Base-by-base conservation (phyloP, 495 filamentous ascomycete species). In the Talaromyces liani region DNA sequence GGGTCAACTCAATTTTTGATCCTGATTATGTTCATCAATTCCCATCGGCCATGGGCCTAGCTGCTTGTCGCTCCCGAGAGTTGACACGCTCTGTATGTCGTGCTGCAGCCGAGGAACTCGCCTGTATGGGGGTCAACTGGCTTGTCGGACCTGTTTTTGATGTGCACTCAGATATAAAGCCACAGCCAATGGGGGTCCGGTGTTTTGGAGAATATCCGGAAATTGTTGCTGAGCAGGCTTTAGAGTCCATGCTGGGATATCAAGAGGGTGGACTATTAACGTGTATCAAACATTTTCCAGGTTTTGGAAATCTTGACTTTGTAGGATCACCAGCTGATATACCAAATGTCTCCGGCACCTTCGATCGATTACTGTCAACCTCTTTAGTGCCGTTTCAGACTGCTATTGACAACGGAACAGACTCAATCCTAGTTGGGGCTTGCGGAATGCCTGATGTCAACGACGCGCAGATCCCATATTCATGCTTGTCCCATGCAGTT, bases 211-310 rank as follows among this genome's bases (percentile, higher is more conserved):
- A 61, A 31, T 25, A 61, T 51, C 59, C 34, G 9, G 59, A 61
- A 47, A 10, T 45, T 9, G 59, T 61, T n/a, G 34, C 59, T 27
- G 36, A 61, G 14, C 59, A 61, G 22, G 59, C 59, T 8, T 29
- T 61, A 61, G 59, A 61, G n/a, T 61, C 59, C 3, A 61, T 61
- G 59, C 39, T 61, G 59, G 59, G 59, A 25, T 61, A 61, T 47
- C 59, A 45, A 22, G 59, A 39, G 8, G 59, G 36, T 6, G 59
- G 41, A 12, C 33, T 61, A 2, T 22, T 61, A 12, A 61, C 59
- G 14, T 61, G 59, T 36, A 33, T 45, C 34, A 61, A 61, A 24
- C 59, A 61, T 29, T 61, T 61, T n/a, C 59, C 59, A 18, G 59
- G 59, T 27, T 61, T 45, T 31, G 59, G 59, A 45, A 61, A 49